These are phyloP conservation scores for Chytriomyces hyalinus DNA, from an alignment of 192 early-diverging fungal genomes.

Conservation along the genomic window DNA sequence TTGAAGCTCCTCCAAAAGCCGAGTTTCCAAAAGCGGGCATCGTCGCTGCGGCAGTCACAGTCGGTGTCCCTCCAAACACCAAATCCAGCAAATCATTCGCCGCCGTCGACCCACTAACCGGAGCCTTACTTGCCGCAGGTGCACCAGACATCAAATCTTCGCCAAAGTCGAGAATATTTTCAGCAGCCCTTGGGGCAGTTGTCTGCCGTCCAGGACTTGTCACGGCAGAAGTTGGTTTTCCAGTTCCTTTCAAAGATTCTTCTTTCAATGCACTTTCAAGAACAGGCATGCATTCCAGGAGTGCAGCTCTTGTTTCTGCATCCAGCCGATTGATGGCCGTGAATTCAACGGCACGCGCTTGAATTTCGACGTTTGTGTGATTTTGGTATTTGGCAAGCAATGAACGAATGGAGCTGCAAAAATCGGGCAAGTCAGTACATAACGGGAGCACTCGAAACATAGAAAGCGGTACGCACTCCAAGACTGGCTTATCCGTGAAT, in stretches of 20 bases:
- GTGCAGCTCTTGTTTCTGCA: slow-evolving; percentile 55
- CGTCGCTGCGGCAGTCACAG: slow-evolving; percentile 11
- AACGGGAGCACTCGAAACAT: background rate
- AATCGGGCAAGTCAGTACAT: slow-evolving; percentile 33
- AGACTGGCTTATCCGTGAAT: slow-evolving; percentile 60
- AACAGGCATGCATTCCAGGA: slow-evolving; percentile 91
- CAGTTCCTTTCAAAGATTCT: slow-evolving; percentile 54
- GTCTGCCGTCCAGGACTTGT: background rate
- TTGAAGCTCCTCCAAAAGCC: slow-evolving; percentile 36
- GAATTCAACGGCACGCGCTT: slow-evolving; percentile 94
- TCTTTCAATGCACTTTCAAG: slow-evolving; percentile 64
- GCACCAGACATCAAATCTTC: slow-evolving; percentile 35
- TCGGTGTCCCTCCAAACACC: slow-evolving; percentile 43
- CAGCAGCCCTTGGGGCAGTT: background rate
- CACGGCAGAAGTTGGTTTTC: slow-evolving; percentile 32
- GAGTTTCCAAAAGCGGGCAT: slow-evolving; percentile 6
- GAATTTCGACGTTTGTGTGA: slow-evolving; percentile 89
- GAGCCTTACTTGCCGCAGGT: slow-evolving; percentile 2
- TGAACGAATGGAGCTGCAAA: slow-evolving; percentile 57
- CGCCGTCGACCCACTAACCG: slow-evolving; percentile 1
- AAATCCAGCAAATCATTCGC: slow-evolving; percentile 50
- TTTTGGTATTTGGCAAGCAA: slow-evolving; percentile 66
- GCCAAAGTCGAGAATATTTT: slow-evolving; percentile 39
- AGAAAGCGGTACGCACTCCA: slow-evolving; percentile 36
- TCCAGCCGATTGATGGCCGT: slow-evolving; percentile 71